Evolutionary conservation across 345 rosid species (phyloP), one percentile per base, ranked within the genome.

Genomic region (Bretschneidera sinensis): DNA sequence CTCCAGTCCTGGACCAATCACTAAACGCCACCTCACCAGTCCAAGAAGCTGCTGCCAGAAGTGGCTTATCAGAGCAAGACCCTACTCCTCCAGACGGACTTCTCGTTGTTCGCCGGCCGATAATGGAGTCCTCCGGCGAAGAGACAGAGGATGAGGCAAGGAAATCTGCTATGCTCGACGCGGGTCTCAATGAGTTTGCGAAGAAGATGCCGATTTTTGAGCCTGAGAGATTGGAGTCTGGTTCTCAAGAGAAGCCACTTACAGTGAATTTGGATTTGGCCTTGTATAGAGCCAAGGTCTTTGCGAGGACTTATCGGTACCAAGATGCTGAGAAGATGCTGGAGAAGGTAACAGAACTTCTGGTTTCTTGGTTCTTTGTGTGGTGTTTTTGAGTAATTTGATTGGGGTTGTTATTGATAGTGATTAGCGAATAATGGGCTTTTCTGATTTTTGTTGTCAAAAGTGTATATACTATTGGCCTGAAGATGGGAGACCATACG

Each of bases 401-500:
- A 24, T 28, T 48, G 25, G 33, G 45, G 33, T 43, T 57, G 49
- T 23, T 43, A 2, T 15, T 57, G 43, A 48, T 48, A 31, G 3
- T 28, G 3, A 8, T 2, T 28, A 28, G 33, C 8, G 33, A 28
- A 3, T 28, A 8, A 28, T 28, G 33, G 33, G 33, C 8, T 69
- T 61, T 1, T 70, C 9, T 39, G 21, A 64, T 69, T 77, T 65
- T 55, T 61, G 45, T 68, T 23, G n/a, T n/a, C n/a, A 63, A 21
- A 75, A 94, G 99, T 94, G 99, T 74, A 84, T 82, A 62, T 65
- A 68, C 61, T 79, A 72, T 49, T 94, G 99, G 99, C 97, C 99
- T 1, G 97, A 94, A 78, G 99, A 94, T 57, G 99, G 99, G 65
- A 87, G 96, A 73, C 71, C 95, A 8, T 94, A 94, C 65, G 97